Evolutionary conservation across 169 alveolate genomes (phyloP).

Genomic region (Eimeria praecox): DNA sequence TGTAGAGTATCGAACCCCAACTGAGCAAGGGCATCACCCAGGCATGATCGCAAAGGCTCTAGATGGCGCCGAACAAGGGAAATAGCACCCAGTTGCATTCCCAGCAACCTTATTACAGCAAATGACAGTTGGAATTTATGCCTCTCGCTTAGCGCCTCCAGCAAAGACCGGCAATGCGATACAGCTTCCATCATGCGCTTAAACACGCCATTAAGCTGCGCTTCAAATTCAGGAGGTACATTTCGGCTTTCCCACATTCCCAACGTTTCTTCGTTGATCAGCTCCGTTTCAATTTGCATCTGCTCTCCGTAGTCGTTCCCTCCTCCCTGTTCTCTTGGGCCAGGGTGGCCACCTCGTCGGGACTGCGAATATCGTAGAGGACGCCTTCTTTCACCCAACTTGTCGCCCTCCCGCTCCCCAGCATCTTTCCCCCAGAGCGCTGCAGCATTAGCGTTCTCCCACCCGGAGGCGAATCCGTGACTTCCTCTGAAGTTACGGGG

Average conservation of each 20-base stretch:
- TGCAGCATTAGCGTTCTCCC: not conserved
- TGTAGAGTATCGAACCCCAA: not conserved
- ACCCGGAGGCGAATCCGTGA: not conserved
- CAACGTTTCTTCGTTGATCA: not conserved
- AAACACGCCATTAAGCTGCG: not conserved
- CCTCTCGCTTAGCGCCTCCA: not conserved
- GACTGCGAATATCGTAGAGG: not conserved
- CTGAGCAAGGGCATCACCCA: not conserved
- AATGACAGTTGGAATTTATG: not conserved
- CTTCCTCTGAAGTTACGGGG: not conserved
- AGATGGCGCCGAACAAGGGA: not conserved
- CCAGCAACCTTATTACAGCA: not conserved
- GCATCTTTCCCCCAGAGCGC: not conserved
- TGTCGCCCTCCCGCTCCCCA: not conserved
- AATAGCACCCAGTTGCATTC: not conserved
- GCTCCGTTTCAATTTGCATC: not conserved
- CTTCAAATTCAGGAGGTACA: not conserved
- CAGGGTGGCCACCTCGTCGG: not conserved
- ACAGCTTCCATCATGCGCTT: not conserved
- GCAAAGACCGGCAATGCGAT: not conserved
- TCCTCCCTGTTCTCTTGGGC: not conserved
- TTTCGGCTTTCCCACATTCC: not conserved
- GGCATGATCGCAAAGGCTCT: not conserved
- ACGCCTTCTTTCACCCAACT: not conserved
- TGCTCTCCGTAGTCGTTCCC: not conserved